Evolutionary conservation across 257 asterid species (phyloP), one percentile per base, ranked within the genome.

Genomic region (Solanum pimpinellifolium): DNA sequence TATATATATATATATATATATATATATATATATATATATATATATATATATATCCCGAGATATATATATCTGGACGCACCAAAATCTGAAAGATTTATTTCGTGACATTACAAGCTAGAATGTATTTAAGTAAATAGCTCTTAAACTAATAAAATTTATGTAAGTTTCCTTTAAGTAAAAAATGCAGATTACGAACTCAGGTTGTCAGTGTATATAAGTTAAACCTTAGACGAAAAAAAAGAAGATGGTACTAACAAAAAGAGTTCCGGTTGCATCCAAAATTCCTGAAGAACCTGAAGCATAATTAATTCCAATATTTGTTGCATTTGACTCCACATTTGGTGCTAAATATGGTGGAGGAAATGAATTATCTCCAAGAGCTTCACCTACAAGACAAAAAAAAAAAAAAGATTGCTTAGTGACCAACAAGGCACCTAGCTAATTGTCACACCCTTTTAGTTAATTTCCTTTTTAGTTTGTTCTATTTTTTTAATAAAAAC

Each of bases 241-340:
- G 7, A 20, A 62, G 15, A 49, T 31, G 59, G 65, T 13, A 91
- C 92, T 35, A 59, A 93, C 96, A 88, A 92, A 93, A 62, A 91
- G 76, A 87, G 89, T 80, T 81, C 96, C 96, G 0, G 96, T 93
- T 72, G 85, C 86, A 77, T 92, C 93, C 88, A 92, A 89, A 86
- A 93, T 92, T n/a, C 96, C 95, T 1, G 96, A 93, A 87, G 95
- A 93, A 35, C 95, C 96, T 7, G 96, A 93, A 60, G 94, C 96
- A 88, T 92, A 93, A 83, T 93, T 92, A 35, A 91, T 87, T 86
- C 96, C 95, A 46, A 46, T 65, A 44, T 87, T 89, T 20, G 92
- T 87, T 62, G 91, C 91, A 52, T 85, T 81, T 11, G 89, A 69
- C 31, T 88, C 88, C 16, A 91, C 83, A 86, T 90, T 46, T 42